Percentiles rank a stretch among this genome's conserved stretches.
These are phyloP conservation scores for Cordyceps farinosa DNA, from an alignment of 2,329 filamentous ascomycete genomes.

Conservation along the genomic window DNA sequence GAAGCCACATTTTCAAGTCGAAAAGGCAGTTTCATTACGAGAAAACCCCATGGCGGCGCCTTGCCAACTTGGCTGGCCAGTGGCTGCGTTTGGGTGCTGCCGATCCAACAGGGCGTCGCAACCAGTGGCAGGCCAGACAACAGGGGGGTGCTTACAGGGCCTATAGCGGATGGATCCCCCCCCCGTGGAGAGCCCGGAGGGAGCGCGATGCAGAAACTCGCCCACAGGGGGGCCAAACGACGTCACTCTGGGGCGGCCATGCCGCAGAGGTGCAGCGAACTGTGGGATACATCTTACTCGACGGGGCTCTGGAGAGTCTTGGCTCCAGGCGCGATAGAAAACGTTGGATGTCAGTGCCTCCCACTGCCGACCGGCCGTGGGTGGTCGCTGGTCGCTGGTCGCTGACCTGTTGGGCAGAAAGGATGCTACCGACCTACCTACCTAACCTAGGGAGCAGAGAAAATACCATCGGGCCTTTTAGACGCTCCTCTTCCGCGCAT, in stretches of 20 bases:
- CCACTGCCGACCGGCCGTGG: neutral
- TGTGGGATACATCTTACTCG: neutral
- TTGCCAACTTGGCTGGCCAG: neutral
- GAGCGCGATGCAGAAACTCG: neutral
- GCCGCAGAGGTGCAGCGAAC: neutral
- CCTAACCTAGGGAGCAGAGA: neutral
- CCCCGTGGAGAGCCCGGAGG: neutral
- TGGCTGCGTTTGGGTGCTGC: neutral
- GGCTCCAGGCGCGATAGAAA: neutral
- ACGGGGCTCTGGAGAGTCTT: conserved; percentile 4
- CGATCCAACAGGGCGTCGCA: neutral
- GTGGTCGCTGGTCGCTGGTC: neutral
- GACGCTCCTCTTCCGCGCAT: neutral
- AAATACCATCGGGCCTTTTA: conserved; percentile 3
- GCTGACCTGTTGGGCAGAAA: too few species aligned
- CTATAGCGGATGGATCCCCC: neutral
- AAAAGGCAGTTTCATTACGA: neutral
- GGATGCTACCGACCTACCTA: too few species aligned
- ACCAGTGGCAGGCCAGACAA: neutral
- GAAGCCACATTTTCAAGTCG: neutral
- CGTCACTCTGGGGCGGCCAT: conserved; percentile 12
- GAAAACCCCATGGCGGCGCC: neutral
- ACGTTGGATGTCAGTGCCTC: neutral
- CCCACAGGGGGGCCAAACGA: neutral
- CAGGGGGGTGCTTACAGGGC: neutral